Percentiles rank a stretch among this genome's conserved stretches.
Conservation (phyloP, 768 basidiomycete species). For the Pleurotus pulmonarius region DNA sequence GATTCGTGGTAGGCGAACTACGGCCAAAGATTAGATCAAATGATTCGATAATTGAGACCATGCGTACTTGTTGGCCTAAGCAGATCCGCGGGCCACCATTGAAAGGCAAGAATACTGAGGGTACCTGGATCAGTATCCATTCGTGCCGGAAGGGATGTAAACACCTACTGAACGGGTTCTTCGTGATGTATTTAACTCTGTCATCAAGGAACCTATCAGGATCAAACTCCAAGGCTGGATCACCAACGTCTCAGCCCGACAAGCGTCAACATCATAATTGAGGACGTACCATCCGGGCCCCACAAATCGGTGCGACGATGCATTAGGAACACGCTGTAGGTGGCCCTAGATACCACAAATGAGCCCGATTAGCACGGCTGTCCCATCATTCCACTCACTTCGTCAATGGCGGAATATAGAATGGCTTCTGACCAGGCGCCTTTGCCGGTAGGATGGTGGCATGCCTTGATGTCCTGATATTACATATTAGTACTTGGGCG, state of each 20-base stretch:
- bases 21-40: too few relatives aligned
- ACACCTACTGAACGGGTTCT: constrained; percentile 43
- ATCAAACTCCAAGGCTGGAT: constrained; percentile 53
- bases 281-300: constrained; percentile 57
- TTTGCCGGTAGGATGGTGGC: constrained; percentile 23
- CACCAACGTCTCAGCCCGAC: too few relatives aligned
- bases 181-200: constrained; percentile 50
- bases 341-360: constrained; percentile 21
- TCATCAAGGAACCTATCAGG: constrained; percentile 68
- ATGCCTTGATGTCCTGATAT: constrained; percentile 17
- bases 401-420: constrained; percentile 36
- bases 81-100: constrained; percentile 52
- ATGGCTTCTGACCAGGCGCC: constrained; percentile 28
- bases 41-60: neutral
- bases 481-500: neutral
- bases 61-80: constrained; percentile 42
- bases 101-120: constrained; percentile 46
- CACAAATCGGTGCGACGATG: constrained; percentile 61
- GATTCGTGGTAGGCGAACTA: constrained; percentile 67
- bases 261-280: too few relatives aligned
- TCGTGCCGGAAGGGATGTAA: neutral
- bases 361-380: too few relatives aligned
- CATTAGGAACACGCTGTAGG: constrained; percentile 53
- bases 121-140: constrained; percentile 11
- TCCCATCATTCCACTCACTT: constrained; percentile 14